A percentile compares a stretch with the other conserved stretches of the same genome.
These are phyloP conservation scores for Hanseniaspora taiwanica DNA, from an alignment of 805 yeast genomes.

Conservation along the genomic window DNA sequence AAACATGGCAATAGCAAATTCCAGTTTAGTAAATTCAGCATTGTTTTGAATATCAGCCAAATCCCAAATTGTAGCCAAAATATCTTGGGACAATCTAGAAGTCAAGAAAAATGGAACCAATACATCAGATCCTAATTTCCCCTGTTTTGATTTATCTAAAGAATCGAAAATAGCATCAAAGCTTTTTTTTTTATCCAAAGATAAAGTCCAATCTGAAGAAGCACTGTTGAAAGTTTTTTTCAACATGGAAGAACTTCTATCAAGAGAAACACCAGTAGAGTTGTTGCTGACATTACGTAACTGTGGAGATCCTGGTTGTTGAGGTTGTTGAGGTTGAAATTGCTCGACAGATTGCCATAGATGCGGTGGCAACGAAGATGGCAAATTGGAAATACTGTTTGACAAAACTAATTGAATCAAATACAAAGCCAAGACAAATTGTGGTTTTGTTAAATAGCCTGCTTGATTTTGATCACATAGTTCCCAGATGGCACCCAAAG, in stretches of 20 bases:
- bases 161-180: conserved; percentile 70
- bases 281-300: conserved; percentile 12
- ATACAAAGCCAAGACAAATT: conserved; percentile 90
- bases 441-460: conserved; percentile 61
- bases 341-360: conserved; percentile 26
- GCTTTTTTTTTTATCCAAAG: conserved; percentile 58
- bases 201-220: conserved; percentile 50
- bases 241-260: conserved; percentile 3
- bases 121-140: conserved; percentile 58
- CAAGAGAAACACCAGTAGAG: conserved; percentile 17
- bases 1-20: conserved; percentile 89
- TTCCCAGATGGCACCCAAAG: conserved; percentile 79
- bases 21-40: conserved; percentile 67
- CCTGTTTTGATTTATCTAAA: conserved; percentile 52
- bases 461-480: conserved; percentile 64
- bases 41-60: conserved; percentile 78
- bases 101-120: conserved; percentile 84
- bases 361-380: conserved; percentile 31
- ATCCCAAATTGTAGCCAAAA: conserved; percentile 88
- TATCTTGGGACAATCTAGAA: conserved; percentile 74
- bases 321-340: conserved; percentile 10
- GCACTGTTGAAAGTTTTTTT: conserved; percentile 22
- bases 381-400: conserved; percentile 41
- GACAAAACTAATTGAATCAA: conserved; percentile 59
- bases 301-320: conserved; percentile 11